Base-by-base conservation (phyloP, 805 yeast species). In the Wilhelminamyces savonicus region DNA sequence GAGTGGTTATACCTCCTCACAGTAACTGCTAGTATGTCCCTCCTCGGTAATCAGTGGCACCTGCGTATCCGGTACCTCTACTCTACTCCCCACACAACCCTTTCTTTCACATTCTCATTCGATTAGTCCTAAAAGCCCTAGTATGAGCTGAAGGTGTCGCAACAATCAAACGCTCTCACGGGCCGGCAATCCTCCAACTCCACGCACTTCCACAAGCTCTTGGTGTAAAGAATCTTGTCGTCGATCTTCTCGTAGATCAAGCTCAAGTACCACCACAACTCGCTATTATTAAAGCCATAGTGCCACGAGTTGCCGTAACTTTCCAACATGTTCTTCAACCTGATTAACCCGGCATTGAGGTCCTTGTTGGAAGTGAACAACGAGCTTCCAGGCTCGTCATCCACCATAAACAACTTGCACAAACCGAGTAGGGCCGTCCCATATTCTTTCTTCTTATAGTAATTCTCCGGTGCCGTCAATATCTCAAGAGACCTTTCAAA, bases 211-310 rank as follows among this genome's bases (percentile, higher is more conserved):
- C 85, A 72, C 33, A 82, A 57, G 7, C 78, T 61, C 16, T 60
- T 46, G 18, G 69, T 69, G 36, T 72, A 63, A 13, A 62, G 54
- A 8, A 52, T 36, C 36, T 66, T 66, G 35, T 78, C 82, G 26
- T 71, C 76, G 28, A 71, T 56, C 16, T 48, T 59, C 38, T 78
- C 87, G 48, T 81, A 81, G 14, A 82, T 67, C 39, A 66, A 54
- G 2, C 85, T 72, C 34, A 83, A 59, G 32, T 70, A 69, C 71
- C 75, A 79, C 82, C 88, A 81, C 9, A 80, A 65, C 50, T 85
- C 95, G 3, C 66, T 39, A 27, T 46, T 46, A 38, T 64, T 68
- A 40, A 44, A 43, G 6, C 66, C 70, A 29, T 43, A 46, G 20
- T 69, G 71, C 59, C 67, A 58, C 30, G 59, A 47, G 21, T 53